phyloP scores from a whole-genome alignment of 2,329 filamentous ascomycete genomes.

The Albifimbria verrucaria region DNA sequence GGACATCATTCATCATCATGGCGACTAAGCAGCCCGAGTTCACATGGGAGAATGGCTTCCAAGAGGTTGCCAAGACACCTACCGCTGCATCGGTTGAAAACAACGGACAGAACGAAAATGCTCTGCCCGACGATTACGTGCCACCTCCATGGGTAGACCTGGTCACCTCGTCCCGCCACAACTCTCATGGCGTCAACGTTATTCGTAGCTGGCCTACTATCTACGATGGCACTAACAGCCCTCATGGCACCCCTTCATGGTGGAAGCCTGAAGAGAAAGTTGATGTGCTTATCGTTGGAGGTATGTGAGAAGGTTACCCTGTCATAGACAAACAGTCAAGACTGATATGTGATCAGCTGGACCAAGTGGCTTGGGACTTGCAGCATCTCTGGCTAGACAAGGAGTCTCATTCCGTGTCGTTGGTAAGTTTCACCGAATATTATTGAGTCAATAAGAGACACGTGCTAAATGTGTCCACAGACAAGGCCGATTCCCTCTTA shows the following conservation, averaged over 20 bases:
- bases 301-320: constrained; percentile 11
- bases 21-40: constrained; percentile 12
- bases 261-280: constrained; percentile 23
- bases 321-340: not conserved
- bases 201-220: constrained; percentile 26
- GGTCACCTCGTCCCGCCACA: constrained; percentile 20
- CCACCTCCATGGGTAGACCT: constrained; percentile 19
- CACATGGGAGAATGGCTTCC: constrained; percentile 21
- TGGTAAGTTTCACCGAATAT: constrained; percentile 12
- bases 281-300: constrained; percentile 30
- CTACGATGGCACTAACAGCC: constrained; percentile 24
- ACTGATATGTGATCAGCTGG: constrained; percentile 19
- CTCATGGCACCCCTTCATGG: constrained; percentile 21
- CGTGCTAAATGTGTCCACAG: constrained; percentile 7
- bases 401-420: constrained; percentile 31
- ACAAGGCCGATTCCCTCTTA: constrained; percentile 24
- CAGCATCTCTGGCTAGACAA: constrained; percentile 25
- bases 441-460: no score
- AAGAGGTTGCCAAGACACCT: not conserved
- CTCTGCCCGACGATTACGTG: constrained; percentile 13
- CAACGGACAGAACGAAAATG: not conserved
- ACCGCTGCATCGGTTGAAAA: not conserved
- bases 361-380: constrained; percentile 26
- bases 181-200: constrained; percentile 21
- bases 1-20: constrained; percentile 6